Base-by-base conservation (phyloP, 139 green algal species). In the Pycnococcus provasolii region DNA sequence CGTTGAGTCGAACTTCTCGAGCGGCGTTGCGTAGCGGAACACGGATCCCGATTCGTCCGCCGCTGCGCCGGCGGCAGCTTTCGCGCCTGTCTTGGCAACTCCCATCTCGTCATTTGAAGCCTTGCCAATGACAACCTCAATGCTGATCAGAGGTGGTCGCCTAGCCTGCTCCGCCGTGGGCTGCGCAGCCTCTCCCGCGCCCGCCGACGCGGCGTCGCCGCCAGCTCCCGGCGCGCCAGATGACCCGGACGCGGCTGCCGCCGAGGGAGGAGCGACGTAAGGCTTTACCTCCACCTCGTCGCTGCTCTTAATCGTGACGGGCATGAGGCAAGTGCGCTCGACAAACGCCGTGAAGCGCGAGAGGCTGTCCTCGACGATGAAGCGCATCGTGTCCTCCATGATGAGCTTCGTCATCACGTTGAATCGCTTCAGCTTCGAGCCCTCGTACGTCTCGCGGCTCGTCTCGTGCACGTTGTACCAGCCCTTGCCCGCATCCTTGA, bases 381-480 rank as follows among this genome's bases (percentile, higher is more conserved):
- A 83, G 2, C 86, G 70, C 73, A 91, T 75, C 6, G 82, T 87
- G 73, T 93, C 87, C 73, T 91, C 82, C 84, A 91, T 91, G 11
- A 80, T 70, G 64, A 88, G 79, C 4, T 72, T 51, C 5, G 71
- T 80, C 42, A 85, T 76, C 0, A 60, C 75, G 57, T 84, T 75
- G 68, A 73, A 78, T 59, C 66, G 74, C 67, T 78, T 76, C n/a
- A 90, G 77, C 80, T 90, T 90, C 63, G 66, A 80, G 60, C 82
- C 83, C 43, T 83, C 77, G 68, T 88, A 87, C n/a, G 83, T 88
- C 60, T 80, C 72, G 40, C 66, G 73, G 68, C 84, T 85, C 47
- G 60, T 70, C 75, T 91, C 86, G 39, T 83, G 60, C 57, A 91
- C 66, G 71, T 90, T 87, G 81, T 86, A 94, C 87, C 87, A 94